Base-by-base conservation (phyloP, 768 basidiomycete genomes). In the Rhizopogon vesiculosus region DNA sequence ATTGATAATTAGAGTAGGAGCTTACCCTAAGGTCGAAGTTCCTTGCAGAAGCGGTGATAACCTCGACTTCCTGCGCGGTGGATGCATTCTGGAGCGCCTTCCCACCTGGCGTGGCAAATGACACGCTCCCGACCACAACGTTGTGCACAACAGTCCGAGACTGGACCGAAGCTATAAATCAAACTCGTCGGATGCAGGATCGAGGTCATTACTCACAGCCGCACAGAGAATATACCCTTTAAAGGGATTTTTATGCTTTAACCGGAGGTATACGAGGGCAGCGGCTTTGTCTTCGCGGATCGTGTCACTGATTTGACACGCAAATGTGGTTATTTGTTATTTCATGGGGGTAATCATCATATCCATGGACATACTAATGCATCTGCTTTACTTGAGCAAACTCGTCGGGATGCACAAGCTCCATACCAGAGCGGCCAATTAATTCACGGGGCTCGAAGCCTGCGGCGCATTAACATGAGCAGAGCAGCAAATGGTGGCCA, bases 401-500 rank as follows among this genome's bases (percentile, higher is more conserved):
- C 66, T 92, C 89, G 51, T 91, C 90, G 2, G 89, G 89, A 66
- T 92, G 90, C 29, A 89, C 87, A 58, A 91, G 84, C 53, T 88
- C 82, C 43, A 91, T 74, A 2, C 85, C 87, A 3, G 88, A 80
- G 35, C 73, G 76, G 2, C 86, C 86, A 53, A 87, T 75, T 57
- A 91, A 76, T 62, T 91, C 89, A 51, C 76, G 73, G 7, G 87
- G 85, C 61, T 91, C 89, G 63, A 78, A 91, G 49, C 89, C 89
- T 91, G 63, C 19, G 22, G 35, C n/a, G 5, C 42, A 45, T 46
- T 16, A 16, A 42, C 15, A 57, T 16, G 41, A 31, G 42, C 38
- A 42, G 43, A 16, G 19, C 43, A 33, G 10, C 13, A 52, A 16
- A 10, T 41, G 13, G 44, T 49, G 33, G 35, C 28, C 60, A 29